Conservation (phyloP, 345 rosid genomes). For the Geranium brycei region DNA sequence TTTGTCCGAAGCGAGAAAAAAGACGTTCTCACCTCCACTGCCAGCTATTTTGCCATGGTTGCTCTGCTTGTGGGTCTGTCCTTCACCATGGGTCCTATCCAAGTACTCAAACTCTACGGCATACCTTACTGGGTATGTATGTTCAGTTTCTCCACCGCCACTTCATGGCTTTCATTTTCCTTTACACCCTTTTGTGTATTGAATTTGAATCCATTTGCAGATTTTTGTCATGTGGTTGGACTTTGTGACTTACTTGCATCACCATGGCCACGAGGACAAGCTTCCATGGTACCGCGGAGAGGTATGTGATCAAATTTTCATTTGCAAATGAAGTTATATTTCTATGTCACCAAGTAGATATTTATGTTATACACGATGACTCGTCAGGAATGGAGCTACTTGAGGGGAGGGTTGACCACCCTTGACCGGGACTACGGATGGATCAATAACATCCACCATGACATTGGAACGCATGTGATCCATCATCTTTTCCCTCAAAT, state of each 20-base stretch:
- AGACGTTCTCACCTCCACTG: conserved; percentile 63
- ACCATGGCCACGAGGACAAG: conserved; percentile 64
- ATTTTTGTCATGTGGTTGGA: conserved; percentile 76
- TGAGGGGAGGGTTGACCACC: conserved; percentile 90
- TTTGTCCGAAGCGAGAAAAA: conserved; percentile 56
- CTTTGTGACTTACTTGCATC: conserved; percentile 73
- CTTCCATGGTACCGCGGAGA: conserved; percentile 91
- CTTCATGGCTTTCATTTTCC: not conserved
- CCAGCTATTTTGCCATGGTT: conserved; percentile 63
- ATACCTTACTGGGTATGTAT: conserved; percentile 52
- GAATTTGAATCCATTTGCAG: conserved; percentile 18
- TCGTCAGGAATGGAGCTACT: conserved; percentile 66
- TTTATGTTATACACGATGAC: too few relatives aligned
- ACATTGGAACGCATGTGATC: conserved; percentile 86
- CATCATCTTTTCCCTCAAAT: conserved; percentile 95
- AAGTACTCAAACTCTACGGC: conserved; percentile 57
- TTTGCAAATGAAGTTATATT: too few relatives aligned
- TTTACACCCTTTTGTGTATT: not conserved
- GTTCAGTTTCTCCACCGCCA: not conserved
- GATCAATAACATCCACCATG: conserved; percentile 88
- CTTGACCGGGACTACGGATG: conserved; percentile 77
- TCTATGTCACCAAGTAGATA: too few relatives aligned
- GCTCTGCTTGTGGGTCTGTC: conserved; percentile 39
- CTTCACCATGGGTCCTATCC: conserved; percentile 45
- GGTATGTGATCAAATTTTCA: conserved; percentile 21